Evolutionary conservation across 768 basidiomycete genomes (phyloP), one percentile per base, ranked within the genome.

Genomic region (Lactarius tabidus): DNA sequence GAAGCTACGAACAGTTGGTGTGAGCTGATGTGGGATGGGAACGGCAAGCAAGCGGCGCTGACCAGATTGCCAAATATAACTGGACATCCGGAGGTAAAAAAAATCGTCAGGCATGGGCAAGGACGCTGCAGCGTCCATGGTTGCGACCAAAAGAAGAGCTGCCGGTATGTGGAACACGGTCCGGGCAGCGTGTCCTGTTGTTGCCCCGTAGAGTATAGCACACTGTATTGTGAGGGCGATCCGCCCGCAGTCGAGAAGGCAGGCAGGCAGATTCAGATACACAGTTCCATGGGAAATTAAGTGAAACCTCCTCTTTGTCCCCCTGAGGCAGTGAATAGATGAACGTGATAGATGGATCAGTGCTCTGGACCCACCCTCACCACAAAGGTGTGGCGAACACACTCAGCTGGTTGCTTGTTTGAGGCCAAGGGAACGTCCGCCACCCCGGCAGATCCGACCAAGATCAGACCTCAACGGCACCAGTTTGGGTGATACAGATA

Each of bases 381-480:
- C 29, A 14, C 31, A 54, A 33, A 31, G 53, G 31, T 54, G 53
- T 54, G 53, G 53, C 18, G 18, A 54, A 33, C 20, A 33, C 29
- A 33, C 28, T 29, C 48, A 23, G 43, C 43, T 51, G 15, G 8
- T 51, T 51, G 26, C 48, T 51, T n/a, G 48, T 51, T 26, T 14
- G 48, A 51, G 28, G 48, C 48, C 48, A 51, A 51, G 48, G n/a
- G 12, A 15, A 17, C 23, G 10, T 8, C 33, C 36, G 9, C 33
- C 2, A 18, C 45, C 23, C 10, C 20, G 1, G 36, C 35, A 65
- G 64, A 65, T 65, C 64, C 52, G 20, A 60, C 59, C 41, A 26
- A 64, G 64, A 65, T 65, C 59, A 53, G 59, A 54, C 20, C 45
- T 45, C 55, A 23, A 65, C 64, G 60, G 54, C 64, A 52, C 57